Evolutionary conservation across 108 stramenopile genomes (phyloP).

Genomic region (Skeletonema tropicum): DNA sequence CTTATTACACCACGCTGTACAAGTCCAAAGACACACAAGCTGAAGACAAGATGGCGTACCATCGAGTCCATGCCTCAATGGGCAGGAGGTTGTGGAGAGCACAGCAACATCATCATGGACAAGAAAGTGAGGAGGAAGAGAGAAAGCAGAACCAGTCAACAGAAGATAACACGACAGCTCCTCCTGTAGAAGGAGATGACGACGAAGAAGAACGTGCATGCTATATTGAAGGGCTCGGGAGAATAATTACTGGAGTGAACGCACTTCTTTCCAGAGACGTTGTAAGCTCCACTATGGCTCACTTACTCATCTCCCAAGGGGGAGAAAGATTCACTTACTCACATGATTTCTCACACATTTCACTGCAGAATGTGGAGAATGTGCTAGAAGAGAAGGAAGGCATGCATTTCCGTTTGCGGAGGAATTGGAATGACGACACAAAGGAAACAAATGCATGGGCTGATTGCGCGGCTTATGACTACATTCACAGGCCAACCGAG

Average conservation of each 20-base stretch:
- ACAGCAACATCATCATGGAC: background rate
- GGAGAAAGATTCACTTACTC: constrained; percentile 6
- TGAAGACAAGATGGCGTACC: too few relatives aligned
- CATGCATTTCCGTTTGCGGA: background rate
- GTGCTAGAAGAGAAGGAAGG: background rate
- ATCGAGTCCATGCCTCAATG: too few relatives aligned
- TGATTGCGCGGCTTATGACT: background rate
- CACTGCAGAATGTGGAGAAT: background rate
- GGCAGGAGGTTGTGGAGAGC: background rate
- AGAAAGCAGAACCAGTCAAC: background rate
- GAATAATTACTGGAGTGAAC: background rate
- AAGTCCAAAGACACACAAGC: too few relatives aligned
- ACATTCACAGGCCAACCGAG: background rate
- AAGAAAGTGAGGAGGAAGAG: background rate
- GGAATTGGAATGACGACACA: background rate
- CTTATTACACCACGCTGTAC: background rate
- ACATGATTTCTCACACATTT: background rate
- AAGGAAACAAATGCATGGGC: background rate
- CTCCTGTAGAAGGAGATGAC: background rate
- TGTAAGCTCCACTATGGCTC: constrained; percentile 2
- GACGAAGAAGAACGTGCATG: background rate
- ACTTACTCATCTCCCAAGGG: background rate
- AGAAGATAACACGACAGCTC: background rate
- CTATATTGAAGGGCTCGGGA: background rate
- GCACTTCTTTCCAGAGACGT: background rate